These are phyloP conservation scores for Circinella minor DNA, from an alignment of 371 early-diverging fungal genomes.

Conservation along the genomic window DNA sequence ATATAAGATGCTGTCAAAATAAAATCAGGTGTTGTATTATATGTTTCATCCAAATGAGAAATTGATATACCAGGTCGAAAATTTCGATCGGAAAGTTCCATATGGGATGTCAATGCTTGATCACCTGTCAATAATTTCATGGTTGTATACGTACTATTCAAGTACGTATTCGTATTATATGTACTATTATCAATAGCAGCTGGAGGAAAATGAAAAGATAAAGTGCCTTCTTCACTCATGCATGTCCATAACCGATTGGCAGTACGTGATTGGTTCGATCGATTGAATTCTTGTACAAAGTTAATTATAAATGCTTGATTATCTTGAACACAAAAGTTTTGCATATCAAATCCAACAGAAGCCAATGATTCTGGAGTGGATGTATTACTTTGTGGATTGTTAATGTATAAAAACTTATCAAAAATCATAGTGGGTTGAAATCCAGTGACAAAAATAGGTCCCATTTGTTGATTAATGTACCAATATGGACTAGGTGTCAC, in stretches of 20 bases:
- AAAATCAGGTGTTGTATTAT: slow-evolving; percentile 41
- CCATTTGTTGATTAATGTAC: slow-evolving; percentile 39
- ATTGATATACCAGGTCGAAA: slow-evolving; percentile 47
- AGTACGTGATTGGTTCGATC: slow-evolving; percentile 32
- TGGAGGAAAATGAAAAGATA: slow-evolving; percentile 38
- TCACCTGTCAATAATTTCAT: slow-evolving; percentile 45
- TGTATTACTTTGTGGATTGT: slow-evolving; percentile 15
- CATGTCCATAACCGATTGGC: slow-evolving; percentile 42
- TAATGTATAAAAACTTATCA: slow-evolving; percentile 46
- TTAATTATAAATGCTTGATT: slow-evolving; percentile 48
- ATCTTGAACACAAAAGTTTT: slow-evolving; percentile 48
- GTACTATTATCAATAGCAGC: slow-evolving; percentile 34
- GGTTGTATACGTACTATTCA: slow-evolving; percentile 36
- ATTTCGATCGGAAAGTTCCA: slow-evolving; percentile 26
- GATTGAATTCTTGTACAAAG: slow-evolving; percentile 41
- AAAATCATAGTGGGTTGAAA: slow-evolving; percentile 56
- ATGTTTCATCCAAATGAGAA: slow-evolving; percentile 46
- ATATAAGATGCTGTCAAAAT: slow-evolving; percentile 39
- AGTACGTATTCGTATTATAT: slow-evolving; percentile 35
- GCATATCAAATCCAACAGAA: slow-evolving; percentile 42
- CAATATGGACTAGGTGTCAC: slow-evolving; percentile 46
- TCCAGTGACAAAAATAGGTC: slow-evolving; percentile 47
- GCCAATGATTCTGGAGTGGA: slow-evolving; percentile 17
- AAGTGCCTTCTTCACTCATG: slow-evolving; percentile 33
- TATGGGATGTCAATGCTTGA: slow-evolving; percentile 21